Evolutionary conservation across 2,329 filamentous ascomycete species (phyloP).

Genomic region (Fusarium torreyae): DNA sequence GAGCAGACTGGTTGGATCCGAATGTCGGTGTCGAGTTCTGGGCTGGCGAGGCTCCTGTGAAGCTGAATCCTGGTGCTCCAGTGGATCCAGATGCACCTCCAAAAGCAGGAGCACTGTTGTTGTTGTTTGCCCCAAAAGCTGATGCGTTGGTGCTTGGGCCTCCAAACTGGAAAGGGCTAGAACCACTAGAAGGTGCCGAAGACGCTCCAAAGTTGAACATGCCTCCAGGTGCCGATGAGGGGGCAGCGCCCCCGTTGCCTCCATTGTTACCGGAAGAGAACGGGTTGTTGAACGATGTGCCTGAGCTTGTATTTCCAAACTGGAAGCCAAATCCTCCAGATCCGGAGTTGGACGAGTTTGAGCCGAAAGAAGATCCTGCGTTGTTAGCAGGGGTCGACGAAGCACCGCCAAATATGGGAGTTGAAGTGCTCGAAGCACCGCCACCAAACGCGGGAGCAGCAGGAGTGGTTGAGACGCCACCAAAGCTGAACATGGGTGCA

Average conservation of each 20-base stretch:
- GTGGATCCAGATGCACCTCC: slow-evolving; percentile 51
- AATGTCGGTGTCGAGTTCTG: slow-evolving; percentile 52
- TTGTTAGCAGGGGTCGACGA: slow-evolving; percentile 44
- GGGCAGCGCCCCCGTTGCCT: slow-evolving; percentile 42
- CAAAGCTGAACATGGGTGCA: slow-evolving; percentile 57
- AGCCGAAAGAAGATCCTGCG: slow-evolving; percentile 57
- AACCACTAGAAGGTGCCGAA: slow-evolving; percentile 49
- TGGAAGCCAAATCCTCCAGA: slow-evolving; percentile 52
- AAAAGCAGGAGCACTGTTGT: slow-evolving; percentile 50
- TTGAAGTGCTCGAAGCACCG: slow-evolving; percentile 46
- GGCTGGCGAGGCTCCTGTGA: slow-evolving; percentile 54
- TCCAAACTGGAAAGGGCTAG: slow-evolving; percentile 59
- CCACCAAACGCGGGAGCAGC: slow-evolving; percentile 55
- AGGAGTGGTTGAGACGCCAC: slow-evolving; percentile 37
- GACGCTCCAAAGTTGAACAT: slow-evolving; percentile 59
- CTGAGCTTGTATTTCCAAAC: slow-evolving; percentile 51
- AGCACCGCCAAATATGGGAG: slow-evolving; percentile 55
- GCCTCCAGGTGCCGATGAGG: slow-evolving; percentile 46
- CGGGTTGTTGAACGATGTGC: slow-evolving; percentile 58
- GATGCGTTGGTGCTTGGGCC: slow-evolving; percentile 44
- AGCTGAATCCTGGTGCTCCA: slow-evolving; percentile 57
- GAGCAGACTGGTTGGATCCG: slow-evolving; percentile 55
- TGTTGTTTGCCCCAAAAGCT: slow-evolving; percentile 50
- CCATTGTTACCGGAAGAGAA: slow-evolving; percentile 54
- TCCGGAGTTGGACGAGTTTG: slow-evolving; percentile 45